These are phyloP conservation scores for Phytopythium mirpurense DNA, from an alignment of 352 stramenopile genomes.

Conservation along the genomic window DNA sequence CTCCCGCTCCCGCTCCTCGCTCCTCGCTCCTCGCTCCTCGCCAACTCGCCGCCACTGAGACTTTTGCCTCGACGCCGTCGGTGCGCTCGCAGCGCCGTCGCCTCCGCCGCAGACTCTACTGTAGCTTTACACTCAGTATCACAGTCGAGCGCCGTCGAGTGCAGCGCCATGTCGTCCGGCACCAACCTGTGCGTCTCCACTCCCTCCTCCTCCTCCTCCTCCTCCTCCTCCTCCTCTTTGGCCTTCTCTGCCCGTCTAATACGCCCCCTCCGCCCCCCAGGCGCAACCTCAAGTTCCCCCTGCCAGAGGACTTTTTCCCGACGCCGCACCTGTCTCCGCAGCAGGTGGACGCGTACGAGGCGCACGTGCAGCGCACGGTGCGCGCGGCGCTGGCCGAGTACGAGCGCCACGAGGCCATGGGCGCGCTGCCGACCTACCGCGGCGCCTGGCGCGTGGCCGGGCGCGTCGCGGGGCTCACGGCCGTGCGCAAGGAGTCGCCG, in stretches of 20 bases:
- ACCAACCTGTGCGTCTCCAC: neutral
- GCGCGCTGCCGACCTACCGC: slow-evolving; percentile 22
- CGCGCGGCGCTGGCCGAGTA: slow-evolving; percentile 25
- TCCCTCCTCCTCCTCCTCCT: neutral
- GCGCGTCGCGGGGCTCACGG: slow-evolving; percentile 24
- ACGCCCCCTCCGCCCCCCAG: neutral
- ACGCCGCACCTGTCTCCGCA: slow-evolving; percentile 22
- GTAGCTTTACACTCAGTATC: too few species aligned
- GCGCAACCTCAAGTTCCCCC: slow-evolving; percentile 16
- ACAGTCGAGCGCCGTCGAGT: too few species aligned
- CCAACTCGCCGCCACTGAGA: too few species aligned
- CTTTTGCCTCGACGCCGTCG: slow-evolving; percentile 1
- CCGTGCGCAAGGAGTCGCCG: slow-evolving; percentile 23
- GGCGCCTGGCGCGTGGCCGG: slow-evolving; percentile 20
- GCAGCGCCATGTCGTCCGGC: neutral
- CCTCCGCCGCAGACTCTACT: too few species aligned
- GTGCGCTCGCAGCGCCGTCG: too few species aligned
- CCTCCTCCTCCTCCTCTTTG: too few species aligned
- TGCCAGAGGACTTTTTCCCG: slow-evolving; percentile 38
- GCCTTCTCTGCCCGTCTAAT: too few species aligned
- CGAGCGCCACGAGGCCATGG: slow-evolving; percentile 27
- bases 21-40: too few species aligned
- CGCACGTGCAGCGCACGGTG: slow-evolving; percentile 24
- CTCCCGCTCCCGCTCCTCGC: too few species aligned
- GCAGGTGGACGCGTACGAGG: slow-evolving; percentile 23